phyloP scores from a whole-genome alignment of 768 basidiomycete species.

The Leccinellum luteum region DNA sequence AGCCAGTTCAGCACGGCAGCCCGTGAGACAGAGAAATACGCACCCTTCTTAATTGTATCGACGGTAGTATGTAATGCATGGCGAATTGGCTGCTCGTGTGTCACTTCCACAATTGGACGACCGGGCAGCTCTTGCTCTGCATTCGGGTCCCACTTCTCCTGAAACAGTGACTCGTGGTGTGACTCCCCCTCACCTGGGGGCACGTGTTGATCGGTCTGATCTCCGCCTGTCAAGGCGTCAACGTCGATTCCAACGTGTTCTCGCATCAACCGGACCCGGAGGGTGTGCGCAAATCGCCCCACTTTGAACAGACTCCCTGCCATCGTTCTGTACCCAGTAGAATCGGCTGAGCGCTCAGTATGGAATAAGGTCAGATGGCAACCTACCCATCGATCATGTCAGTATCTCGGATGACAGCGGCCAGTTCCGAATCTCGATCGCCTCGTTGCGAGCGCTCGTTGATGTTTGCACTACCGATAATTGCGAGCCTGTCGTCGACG shows the following conservation, averaged over 20 bases:
- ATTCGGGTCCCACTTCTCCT: constrained; percentile 73
- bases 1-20: constrained; percentile 4
- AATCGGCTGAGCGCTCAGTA: not conserved
- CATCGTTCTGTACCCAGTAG: constrained; percentile 78
- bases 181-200: constrained; percentile 38
- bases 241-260: constrained; percentile 97
- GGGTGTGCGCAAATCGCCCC: constrained; percentile 93
- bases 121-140: constrained; percentile 55
- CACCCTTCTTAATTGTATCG: constrained; percentile 53
- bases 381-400: constrained; percentile 91
- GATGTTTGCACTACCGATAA: constrained; percentile 96
- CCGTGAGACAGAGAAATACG: not conserved
- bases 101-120: constrained; percentile 42
- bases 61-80: constrained; percentile 35
- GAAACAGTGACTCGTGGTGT: constrained; percentile 41
- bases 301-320: constrained; percentile 93
- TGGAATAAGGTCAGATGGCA: not conserved
- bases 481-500: constrained; percentile 91
- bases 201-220: constrained; percentile 43
- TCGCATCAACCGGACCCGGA: constrained; percentile 91
- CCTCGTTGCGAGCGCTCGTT: constrained; percentile 96
- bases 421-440: constrained; percentile 95
- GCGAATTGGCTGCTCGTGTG: constrained; percentile 33
- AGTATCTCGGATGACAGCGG: constrained; percentile 90
- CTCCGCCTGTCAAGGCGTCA: constrained; percentile 79